Conservation (phyloP, 2,329 filamentous ascomycete genomes). For the Scedosporium dehoogii region DNA sequence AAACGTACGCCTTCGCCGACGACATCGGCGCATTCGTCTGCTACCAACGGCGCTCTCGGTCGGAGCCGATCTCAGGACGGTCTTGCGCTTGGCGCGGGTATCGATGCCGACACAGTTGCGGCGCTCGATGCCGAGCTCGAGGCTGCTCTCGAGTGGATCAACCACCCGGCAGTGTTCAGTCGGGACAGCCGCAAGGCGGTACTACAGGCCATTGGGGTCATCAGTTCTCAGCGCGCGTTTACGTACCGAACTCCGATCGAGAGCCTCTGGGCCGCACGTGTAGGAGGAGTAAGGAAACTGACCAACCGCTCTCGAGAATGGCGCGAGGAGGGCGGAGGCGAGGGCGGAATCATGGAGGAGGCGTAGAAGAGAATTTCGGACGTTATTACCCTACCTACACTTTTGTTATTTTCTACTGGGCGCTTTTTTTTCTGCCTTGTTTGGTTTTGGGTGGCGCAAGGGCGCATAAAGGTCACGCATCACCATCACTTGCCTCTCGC, state of each 20-base stretch:
- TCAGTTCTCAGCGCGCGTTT: slow-evolving; percentile 86
- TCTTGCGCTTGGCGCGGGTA: slow-evolving; percentile 57
- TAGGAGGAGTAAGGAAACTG: slow-evolving; percentile 69
- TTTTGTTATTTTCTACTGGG: neutral
- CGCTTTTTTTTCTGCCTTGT: neutral
- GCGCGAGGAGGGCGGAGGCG: slow-evolving; percentile 77
- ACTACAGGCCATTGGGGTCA: slow-evolving; percentile 90
- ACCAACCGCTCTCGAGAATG: slow-evolving; percentile 82
- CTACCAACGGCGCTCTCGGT: slow-evolving; percentile 28
- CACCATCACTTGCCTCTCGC: neutral
- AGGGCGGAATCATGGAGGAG: slow-evolving; percentile 53
- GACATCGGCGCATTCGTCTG: slow-evolving; percentile 34
- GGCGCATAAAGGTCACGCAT: neutral
- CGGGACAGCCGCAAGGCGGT: slow-evolving; percentile 93
- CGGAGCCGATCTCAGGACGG: slow-evolving; percentile 46
- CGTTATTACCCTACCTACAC: too few relatives aligned
- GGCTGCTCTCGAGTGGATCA: slow-evolving; percentile 91
- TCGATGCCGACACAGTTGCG: slow-evolving; percentile 70
- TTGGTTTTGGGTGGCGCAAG: neutral
- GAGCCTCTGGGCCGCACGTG: slow-evolving; percentile 75
- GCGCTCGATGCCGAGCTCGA: slow-evolving; percentile 89
- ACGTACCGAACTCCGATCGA: slow-evolving; percentile 89
- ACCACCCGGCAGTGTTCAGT: slow-evolving; percentile 88
- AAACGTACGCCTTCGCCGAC: slow-evolving; percentile 47
- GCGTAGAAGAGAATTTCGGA: slow-evolving; percentile 29